Base-by-base conservation (phyloP, 2,329 filamentous ascomycete genomes). In the Aspergillus floridensis region DNA sequence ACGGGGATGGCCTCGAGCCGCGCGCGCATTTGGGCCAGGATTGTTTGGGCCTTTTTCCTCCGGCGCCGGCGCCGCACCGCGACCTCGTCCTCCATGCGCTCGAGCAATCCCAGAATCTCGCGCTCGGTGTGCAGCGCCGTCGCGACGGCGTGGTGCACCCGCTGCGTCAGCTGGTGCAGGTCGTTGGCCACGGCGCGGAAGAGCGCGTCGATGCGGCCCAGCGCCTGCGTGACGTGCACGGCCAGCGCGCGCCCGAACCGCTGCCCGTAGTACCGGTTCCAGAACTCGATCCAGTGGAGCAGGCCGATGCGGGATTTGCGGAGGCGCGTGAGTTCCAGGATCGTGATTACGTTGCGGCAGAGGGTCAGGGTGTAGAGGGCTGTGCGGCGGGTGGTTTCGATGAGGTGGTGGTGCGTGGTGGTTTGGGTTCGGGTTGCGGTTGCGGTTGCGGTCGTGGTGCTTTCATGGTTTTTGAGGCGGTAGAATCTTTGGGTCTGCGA, bases 251-350 rank as follows among this genome's bases (percentile, higher is more conserved):
- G 59, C 4, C 66, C 62, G 50, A 72, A 64, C 7, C 52, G 22
- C 4, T 60, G 61, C 2, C 65, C 41, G 53, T 73, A 74, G 7
- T 72, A 59, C 14, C 61, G 62, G 22, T 66, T 59, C 72, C 72
- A 74, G 55, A 72, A 73, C 12, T 60, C 31, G 11, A 69, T 58
- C 72, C 72, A 74, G 53, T 66, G 59, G 35, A 58, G 59, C 29
- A 70, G 53, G 3, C 72, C 72, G 19, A 62, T 62, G 21, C 72
- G 68, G 8, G 72, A 67, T 32, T 71, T 72, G 59, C 65, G 63
- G 56, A 74, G 67, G 16, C 72, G 69, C 2, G 65, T 72, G 21
- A 72, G 31, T 52, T 74, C 72, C 6, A 72, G 67, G 4, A 60
- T 62, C 6, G 67, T 60, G 46, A 73, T 68, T 49, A 70, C 62